These are phyloP conservation scores for Malassezia globosa DNA, from an alignment of 1,284 basidiomycete species.

Conservation along the genomic window DNA sequence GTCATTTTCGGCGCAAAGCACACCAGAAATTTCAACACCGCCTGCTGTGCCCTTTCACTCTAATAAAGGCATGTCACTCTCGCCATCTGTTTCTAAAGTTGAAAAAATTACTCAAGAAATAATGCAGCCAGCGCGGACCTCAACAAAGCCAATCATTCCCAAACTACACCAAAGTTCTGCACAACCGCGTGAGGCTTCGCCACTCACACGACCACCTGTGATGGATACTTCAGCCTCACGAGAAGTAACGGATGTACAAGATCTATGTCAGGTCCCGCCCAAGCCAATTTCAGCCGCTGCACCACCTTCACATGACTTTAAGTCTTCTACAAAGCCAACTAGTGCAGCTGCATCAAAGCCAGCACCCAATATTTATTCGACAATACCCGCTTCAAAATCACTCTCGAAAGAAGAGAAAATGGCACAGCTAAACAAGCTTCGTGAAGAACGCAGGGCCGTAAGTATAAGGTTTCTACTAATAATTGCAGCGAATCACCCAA, in stretches of 20 bases:
- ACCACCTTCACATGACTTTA: background rate
- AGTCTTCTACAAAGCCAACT: background rate
- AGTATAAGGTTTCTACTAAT: background rate
- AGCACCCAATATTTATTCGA: background rate
- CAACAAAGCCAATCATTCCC: background rate
- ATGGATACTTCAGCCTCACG: too few species aligned
- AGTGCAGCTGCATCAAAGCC: background rate
- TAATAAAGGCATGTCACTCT: background rate
- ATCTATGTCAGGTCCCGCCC: too few species aligned
- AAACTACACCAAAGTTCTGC: background rate
- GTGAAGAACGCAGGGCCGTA: slow-evolving; percentile 14
- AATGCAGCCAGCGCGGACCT: background rate
- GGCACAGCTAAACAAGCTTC: slow-evolving; percentile 12
- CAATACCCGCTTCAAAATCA: background rate
- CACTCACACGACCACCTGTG: background rate
- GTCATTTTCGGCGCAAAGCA: background rate
- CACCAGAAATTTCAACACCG: background rate
- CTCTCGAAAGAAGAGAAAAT: slow-evolving; percentile 13
- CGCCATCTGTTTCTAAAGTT: background rate
- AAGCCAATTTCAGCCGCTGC: background rate
- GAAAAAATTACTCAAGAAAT: background rate
- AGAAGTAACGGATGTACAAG: too few species aligned
- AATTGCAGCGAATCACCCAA: slow-evolving; percentile 7
- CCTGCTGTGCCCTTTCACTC: slow-evolving; percentile 5
- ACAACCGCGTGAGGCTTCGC: background rate